Conservation (phyloP, 768 basidiomycete genomes). For the Amanita pallidorosea region DNA sequence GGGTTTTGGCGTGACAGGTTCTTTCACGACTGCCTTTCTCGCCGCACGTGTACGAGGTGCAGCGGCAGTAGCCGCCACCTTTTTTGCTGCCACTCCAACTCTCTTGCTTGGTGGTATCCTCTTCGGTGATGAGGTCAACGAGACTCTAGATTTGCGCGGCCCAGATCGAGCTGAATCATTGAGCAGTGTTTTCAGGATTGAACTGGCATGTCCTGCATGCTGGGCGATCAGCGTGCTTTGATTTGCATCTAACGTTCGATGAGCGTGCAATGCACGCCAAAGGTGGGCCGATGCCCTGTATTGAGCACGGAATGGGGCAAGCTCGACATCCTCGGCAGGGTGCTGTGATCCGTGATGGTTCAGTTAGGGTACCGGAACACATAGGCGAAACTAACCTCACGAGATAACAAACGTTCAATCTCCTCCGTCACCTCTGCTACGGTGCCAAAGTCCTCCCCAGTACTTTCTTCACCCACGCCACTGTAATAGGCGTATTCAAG, state of each 20-base stretch:
- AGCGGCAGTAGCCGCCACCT: not conserved
- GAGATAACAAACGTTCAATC: slow-evolving; percentile 27
- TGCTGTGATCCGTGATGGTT: slow-evolving; percentile 13
- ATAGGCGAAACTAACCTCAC: slow-evolving; percentile 25
- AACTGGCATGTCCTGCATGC: slow-evolving; percentile 46
- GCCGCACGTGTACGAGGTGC: slow-evolving; percentile 1
- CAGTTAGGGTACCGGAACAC: not conserved
- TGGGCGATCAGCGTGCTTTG: slow-evolving; percentile 34
- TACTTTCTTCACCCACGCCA: slow-evolving; percentile 14
- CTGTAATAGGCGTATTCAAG: slow-evolving; percentile 42
- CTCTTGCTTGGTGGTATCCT: not conserved
- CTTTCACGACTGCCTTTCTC: slow-evolving; percentile 10
- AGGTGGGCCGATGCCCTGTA: slow-evolving; percentile 49
- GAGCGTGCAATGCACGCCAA: slow-evolving; percentile 63
- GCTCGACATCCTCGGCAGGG: slow-evolving; percentile 21
- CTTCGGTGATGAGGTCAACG: slow-evolving; percentile 12
- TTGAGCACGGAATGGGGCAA: slow-evolving; percentile 28
- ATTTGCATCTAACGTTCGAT: slow-evolving; percentile 36
- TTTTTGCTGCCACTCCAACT: not conserved
- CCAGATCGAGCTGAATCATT: slow-evolving; percentile 1
- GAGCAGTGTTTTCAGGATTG: slow-evolving; percentile 30
- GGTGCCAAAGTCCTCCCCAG: slow-evolving; percentile 14
- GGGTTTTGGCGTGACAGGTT: slow-evolving; percentile 35
- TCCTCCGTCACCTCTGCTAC: slow-evolving; percentile 31
- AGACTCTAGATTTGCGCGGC: slow-evolving; percentile 10